Evolutionary conservation across 768 basidiomycete species (phyloP).

Genomic region (Erythrobasidium yunnanense): DNA sequence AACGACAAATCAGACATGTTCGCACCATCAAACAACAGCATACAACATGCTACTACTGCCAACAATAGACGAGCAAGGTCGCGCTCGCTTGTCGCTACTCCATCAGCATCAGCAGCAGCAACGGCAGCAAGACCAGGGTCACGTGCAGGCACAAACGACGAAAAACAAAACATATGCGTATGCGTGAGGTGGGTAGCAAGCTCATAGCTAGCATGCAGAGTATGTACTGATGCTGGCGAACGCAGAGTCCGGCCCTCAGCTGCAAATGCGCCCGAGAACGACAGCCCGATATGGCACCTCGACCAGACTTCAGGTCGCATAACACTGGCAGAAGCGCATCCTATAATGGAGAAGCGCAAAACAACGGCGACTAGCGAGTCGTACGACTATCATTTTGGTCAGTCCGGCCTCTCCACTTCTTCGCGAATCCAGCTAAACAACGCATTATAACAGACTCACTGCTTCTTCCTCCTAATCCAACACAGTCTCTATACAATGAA

Average conservation of each 20-base stretch:
- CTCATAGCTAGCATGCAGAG: no score
- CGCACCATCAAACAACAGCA: not conserved
- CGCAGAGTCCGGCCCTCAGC: slow-evolving; percentile 18
- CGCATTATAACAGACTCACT: slow-evolving; percentile 29
- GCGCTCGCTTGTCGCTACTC: not conserved
- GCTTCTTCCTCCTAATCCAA: slow-evolving; percentile 31
- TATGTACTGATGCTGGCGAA: not conserved
- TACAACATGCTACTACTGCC: not conserved
- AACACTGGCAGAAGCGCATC: slow-evolving; percentile 20
- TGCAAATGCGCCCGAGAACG: not conserved
- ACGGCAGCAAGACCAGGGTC: not conserved
- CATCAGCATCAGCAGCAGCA: not conserved
- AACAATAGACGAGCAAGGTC: not conserved
- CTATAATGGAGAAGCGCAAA: slow-evolving; percentile 21
- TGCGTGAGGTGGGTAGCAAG: slow-evolving; percentile 24
- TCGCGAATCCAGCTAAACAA: not conserved
- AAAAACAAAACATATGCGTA: slow-evolving; percentile 24
- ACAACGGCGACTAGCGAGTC: not conserved
- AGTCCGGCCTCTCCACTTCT: not conserved
- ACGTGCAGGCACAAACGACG: not conserved
- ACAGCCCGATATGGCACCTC: slow-evolving; percentile 19
- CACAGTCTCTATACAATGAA: slow-evolving; percentile 31
- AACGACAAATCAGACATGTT: not conserved
- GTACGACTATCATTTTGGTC: slow-evolving; percentile 14
- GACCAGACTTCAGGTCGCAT: slow-evolving; percentile 17